A percentile compares a stretch with the other conserved stretches of the same genome.
Conservation (phyloP, 148 eudicot species). For the Polygonum maritimum region DNA sequence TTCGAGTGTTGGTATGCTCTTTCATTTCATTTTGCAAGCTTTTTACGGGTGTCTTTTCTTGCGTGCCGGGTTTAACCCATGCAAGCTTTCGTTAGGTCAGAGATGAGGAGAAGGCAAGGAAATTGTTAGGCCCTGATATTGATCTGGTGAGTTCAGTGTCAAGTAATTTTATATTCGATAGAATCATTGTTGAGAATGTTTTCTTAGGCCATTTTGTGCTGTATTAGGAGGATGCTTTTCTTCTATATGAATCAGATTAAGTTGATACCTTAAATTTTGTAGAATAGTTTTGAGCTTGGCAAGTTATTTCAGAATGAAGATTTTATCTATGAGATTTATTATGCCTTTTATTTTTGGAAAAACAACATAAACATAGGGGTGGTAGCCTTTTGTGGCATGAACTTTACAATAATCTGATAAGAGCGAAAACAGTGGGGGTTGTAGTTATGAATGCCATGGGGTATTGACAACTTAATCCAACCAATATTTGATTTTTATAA, state of each 20-base stretch:
- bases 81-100: conserved; percentile 50
- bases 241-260: background rate
- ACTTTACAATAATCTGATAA: background rate
- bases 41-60: background rate
- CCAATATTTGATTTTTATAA: no score
- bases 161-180: background rate
- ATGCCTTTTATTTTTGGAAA: background rate
- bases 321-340: background rate
- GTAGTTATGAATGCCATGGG: background rate
- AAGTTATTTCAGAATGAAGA: background rate
- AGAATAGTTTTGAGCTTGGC: background rate
- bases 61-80: background rate
- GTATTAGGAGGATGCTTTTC: background rate
- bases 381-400: background rate
- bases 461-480: no score
- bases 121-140: conserved; percentile 76
- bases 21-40: conserved; percentile 4
- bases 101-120: conserved; percentile 91
- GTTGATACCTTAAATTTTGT: background rate
- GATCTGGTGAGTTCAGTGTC: conserved; percentile 56
- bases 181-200: background rate
- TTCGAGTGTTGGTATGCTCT: conserved; percentile 61
- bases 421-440: background rate
- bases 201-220: background rate
- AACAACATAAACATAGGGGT: background rate